phyloP scores from a whole-genome alignment of 176 grass and related monocot species.

The Phragmites australis region DNA sequence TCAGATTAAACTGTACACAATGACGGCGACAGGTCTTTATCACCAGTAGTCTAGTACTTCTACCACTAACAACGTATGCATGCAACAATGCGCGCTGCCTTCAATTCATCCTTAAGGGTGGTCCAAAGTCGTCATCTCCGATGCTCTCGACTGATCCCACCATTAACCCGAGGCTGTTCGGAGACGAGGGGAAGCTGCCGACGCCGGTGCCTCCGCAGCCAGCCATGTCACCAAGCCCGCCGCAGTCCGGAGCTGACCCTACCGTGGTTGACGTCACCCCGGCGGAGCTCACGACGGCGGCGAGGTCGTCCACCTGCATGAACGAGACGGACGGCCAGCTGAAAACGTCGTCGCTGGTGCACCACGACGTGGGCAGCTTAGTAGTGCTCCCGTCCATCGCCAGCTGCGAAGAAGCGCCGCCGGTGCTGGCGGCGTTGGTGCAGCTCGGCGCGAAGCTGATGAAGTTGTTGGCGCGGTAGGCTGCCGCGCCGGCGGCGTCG shows the following conservation, averaged over 20 bases:
- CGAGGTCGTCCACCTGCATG: slow-evolving; percentile 47
- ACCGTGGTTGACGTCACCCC: background rate
- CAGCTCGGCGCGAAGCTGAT: slow-evolving; percentile 52
- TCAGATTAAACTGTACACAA: too few species aligned
- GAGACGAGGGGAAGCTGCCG: slow-evolving; percentile 14
- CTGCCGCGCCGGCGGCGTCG: background rate
- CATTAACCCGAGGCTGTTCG: slow-evolving; percentile 24
- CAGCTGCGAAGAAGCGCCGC: background rate
- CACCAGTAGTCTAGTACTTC: too few species aligned
- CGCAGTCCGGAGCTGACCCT: slow-evolving; percentile 4
- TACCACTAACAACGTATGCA: too few species aligned
- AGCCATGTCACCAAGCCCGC: background rate
- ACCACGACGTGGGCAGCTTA: slow-evolving; percentile 26
- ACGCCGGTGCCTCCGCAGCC: background rate
- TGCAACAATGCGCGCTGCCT: too few species aligned
- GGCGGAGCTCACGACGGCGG: slow-evolving; percentile 39
- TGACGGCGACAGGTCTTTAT: too few species aligned
- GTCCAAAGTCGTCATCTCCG: slow-evolving; percentile 15
- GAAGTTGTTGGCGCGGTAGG: slow-evolving; percentile 22
- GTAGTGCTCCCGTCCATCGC: background rate
- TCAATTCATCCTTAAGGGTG: too few species aligned
- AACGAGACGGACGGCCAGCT: slow-evolving; percentile 48
- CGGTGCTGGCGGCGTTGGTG: background rate
- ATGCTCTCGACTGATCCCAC: slow-evolving; percentile 22
- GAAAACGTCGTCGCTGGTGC: slow-evolving; percentile 58